Percentiles rank a stretch among this genome's conserved stretches.
Evolutionary conservation across 257 asterid species (phyloP).

Genomic region (Forsythia suspensa): DNA sequence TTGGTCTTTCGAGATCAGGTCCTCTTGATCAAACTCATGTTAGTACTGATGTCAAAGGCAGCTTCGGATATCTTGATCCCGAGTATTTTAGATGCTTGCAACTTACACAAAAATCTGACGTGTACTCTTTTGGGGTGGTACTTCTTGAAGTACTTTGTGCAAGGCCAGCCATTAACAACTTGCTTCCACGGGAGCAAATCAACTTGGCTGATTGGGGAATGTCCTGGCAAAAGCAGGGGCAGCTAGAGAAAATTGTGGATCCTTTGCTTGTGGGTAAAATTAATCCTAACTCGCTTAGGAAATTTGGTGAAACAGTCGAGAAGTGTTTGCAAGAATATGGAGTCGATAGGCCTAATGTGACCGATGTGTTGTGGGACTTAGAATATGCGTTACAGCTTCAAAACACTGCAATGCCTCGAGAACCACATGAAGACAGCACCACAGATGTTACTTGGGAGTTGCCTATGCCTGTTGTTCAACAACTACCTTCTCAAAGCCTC

Average conservation of each 20-base stretch:
- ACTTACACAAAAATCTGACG: constrained; percentile 59
- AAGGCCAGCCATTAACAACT: constrained; percentile 39
- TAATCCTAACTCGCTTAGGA: constrained; percentile 46
- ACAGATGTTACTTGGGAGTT: constrained; percentile 43
- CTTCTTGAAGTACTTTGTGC: constrained; percentile 69
- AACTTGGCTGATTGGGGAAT: constrained; percentile 67
- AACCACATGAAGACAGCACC: constrained; percentile 36
- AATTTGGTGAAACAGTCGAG: constrained; percentile 47
- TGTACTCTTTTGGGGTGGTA: constrained; percentile 66
- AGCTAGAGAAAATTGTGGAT: constrained; percentile 45
- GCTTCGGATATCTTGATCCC: constrained; percentile 64
- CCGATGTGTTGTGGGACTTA: constrained; percentile 70
- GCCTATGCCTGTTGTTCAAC: constrained; percentile 27
- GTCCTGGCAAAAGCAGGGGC: constrained; percentile 38
- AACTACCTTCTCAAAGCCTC: constrained; percentile 37
- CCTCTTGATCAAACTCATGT: constrained; percentile 43
- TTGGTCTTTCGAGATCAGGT: constrained; percentile 55
- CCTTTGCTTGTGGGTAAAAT: constrained; percentile 50
- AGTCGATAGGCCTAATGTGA: constrained; percentile 53
- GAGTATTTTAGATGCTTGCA: constrained; percentile 40
- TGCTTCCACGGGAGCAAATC: constrained; percentile 38
- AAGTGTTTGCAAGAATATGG: constrained; percentile 52
- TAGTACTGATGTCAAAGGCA: constrained; percentile 57
- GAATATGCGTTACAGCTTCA: constrained; percentile 53
- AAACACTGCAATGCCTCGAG: constrained; percentile 21